phyloP scores from a whole-genome alignment of 371 early-diverging fungal species.

The Apophysomyces elegans region DNA sequence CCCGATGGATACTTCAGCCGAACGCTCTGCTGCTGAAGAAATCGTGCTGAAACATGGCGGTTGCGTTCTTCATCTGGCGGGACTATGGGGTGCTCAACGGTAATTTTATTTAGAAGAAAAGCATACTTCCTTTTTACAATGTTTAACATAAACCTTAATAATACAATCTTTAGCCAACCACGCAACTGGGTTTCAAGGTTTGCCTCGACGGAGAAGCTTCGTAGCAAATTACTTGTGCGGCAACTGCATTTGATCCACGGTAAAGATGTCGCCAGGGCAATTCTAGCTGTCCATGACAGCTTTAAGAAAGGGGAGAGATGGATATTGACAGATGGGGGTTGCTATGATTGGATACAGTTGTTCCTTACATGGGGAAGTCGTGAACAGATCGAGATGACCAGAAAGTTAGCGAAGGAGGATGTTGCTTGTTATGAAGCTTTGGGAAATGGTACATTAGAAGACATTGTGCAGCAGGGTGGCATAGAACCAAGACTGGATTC shows the following conservation, averaged over 20 bases:
- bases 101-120: conserved; percentile 8
- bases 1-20: conserved; percentile 38
- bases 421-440: conserved; percentile 23
- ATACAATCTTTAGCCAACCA: conserved; percentile 32
- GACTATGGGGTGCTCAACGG: conserved; percentile 52
- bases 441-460: conserved; percentile 35
- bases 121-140: too few species aligned
- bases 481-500: conserved; percentile 44
- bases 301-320: conserved; percentile 40
- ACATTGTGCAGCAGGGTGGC: conserved; percentile 30
- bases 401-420: conserved; percentile 34
- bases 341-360: conserved; percentile 48
- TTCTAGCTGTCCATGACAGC: conserved; percentile 39
- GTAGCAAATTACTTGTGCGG: conserved; percentile 37
- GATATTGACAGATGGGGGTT: conserved; percentile 46
- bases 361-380: conserved; percentile 42
- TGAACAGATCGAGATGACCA: conserved; percentile 35
- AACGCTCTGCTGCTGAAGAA: conserved; percentile 40
- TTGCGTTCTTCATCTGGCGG: conserved; percentile 46
- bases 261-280: conserved; percentile 47
- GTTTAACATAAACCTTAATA: too few species aligned
- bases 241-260: conserved; percentile 54
- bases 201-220: conserved; percentile 32
- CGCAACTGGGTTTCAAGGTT: conserved; percentile 50
- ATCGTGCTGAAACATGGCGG: conserved; percentile 33